Evolutionary conservation across 148 eudicot species (phyloP), one percentile per base, ranked within the genome.

Genomic region (Gaultheria prostrata): DNA sequence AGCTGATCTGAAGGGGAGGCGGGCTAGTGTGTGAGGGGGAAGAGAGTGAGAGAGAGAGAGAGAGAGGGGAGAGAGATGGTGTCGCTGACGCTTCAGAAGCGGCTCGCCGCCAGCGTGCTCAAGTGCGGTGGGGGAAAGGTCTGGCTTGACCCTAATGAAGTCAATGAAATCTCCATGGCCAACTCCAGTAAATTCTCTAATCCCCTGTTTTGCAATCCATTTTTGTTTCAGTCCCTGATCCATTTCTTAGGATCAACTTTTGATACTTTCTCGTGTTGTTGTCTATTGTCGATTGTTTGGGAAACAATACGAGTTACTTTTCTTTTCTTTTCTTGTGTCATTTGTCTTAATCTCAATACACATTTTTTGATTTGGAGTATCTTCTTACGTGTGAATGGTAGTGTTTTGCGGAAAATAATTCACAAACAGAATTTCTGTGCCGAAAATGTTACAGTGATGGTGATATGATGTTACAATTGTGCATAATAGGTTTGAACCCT

Each of bases 131-230:
- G 84, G 61, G 95, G 95, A 46, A 93, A 93, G 82, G 94, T 93
- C 14, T 92, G 98, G 98, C 94, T 94, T 69, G 96, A 93, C 74
- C 98, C 98, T 1, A 94, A 94, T 88, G 98, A 93, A 88, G 85
- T 74, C 85, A 91, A 87, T 75, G 98, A 94, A 83, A 93, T 94
- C 85, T 94, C 98, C 88, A 92, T 93, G 96, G 98, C 98, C 43
- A 94, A 94, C 83, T 94, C 98, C 73, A 91, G 96, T 94, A 90
- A 20, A 87, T 49, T 77, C 26, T 70, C 53, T 80, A 43, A 43
- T 9, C 13, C 49, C 13, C 39, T 1, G 9, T 24, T 46, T 1
- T 45, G 32, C 33, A 46, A 2, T 74, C 17, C 56, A 50, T 21
- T 59, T 48, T 14, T 13, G 77, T 30, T 46, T 69, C 17, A 33